Conservation (phyloP, 139 green algal species). For the Closterium sp. region DNA sequence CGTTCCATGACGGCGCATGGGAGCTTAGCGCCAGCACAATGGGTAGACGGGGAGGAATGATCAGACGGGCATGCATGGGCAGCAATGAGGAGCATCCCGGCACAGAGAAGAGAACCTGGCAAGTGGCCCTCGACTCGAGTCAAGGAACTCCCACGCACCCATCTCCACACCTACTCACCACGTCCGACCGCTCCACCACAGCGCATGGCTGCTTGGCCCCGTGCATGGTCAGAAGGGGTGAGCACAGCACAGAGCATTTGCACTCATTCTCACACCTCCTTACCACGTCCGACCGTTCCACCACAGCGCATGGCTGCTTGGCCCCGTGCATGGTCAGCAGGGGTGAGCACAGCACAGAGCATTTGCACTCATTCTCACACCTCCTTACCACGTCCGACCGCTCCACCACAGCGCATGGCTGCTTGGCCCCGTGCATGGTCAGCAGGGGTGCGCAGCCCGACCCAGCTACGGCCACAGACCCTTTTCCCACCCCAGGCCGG, state of each 20-base stretch:
- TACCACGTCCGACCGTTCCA: not conserved
- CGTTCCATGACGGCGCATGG: too few relatives aligned
- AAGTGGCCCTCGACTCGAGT: too few relatives aligned
- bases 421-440: not conserved
- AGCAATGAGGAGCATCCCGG: too few relatives aligned
- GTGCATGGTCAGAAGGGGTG: not conserved
- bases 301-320: not conserved
- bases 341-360: too few relatives aligned
- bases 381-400: not conserved
- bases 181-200: not conserved
- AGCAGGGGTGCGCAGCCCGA: not conserved
- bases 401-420: not conserved
- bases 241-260: too few relatives aligned
- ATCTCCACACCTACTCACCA: not conserved
- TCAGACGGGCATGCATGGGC: too few relatives aligned
- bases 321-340: not conserved
- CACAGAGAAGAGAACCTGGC: too few relatives aligned
- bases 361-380: too few relatives aligned
- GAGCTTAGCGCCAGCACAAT: too few relatives aligned
- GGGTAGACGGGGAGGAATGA: too few relatives aligned
- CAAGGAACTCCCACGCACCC: too few relatives aligned
- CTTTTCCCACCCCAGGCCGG: not conserved
- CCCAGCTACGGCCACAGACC: not conserved
- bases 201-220: not conserved
- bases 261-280: too few relatives aligned